Evolutionary conservation across 1,139 yeast genomes (phyloP), one percentile per base, ranked within the genome.

Genomic region (Diutina ranongensis): DNA sequence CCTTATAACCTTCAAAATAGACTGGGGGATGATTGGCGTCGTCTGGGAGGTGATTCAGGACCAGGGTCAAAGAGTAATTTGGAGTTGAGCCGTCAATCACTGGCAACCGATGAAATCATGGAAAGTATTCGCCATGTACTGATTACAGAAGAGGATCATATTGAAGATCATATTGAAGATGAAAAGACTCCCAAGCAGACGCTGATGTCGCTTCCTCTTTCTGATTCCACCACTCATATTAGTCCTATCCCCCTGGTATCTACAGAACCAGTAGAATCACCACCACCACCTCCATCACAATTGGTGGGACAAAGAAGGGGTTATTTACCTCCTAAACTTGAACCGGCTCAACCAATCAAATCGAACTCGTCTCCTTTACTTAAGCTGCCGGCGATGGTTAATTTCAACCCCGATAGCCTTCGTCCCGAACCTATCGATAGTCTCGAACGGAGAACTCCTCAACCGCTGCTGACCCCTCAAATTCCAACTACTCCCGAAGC

Each of bases 11-110:
- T 38, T 3, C 32, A 22, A 8, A 38, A 38, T n/a, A 19, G 32
- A n/a, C 32, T 25, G 31, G 32, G 32, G 20, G 42, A 38, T 9
- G 42, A 38, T 3, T 38, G 42, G 42, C 42, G 42, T 16, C 42
- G 42, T 4, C 33, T 25, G 31, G 19, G 28, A 7, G 42, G 42
- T 15, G 42, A 38, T 4, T 21, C 25, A 8, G 20, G 13, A 19
- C 15, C n/a, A 16, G 36, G 32, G n/a, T 25, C 33, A 9, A 38
- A 22, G 12, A 10, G 22, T 18, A 27, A 38, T 8, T 34, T 34
- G 36, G 34, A 31, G 5, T 9, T 12, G 34, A 9, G 15, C 15
- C 7, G 34, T 4, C 34, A 31, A 15, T 4, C 4, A n/a, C 34
- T 31, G 34, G 15, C 16, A 10, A 15, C 34, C 16, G 34, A 32